Evolutionary conservation across 1,284 basidiomycete species (phyloP), one percentile per base, ranked within the genome.

Genomic region (Cutaneotrichosporon sp.): DNA sequence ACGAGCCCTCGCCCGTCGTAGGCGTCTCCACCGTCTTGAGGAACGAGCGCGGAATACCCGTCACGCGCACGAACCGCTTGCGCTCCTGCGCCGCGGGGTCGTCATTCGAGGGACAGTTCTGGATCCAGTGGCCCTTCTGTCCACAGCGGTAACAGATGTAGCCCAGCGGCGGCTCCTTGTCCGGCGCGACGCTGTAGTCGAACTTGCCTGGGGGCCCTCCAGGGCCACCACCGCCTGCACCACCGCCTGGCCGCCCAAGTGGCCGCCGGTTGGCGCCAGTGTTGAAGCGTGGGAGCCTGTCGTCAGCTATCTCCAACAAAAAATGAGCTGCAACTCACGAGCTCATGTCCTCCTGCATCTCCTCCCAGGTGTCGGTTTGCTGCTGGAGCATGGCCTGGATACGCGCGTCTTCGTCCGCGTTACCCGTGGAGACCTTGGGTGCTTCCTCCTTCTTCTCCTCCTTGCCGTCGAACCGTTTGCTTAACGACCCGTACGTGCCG

Each of bases 131-230:
- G 31, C 94, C 94, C 86, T 97, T 97, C 80, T 97, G 90, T 46
- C 95, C 95, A 80, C 97, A 99, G 43, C 97, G 88, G 79, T 98
- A 98, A 78, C 97, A 99, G n/a, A 99, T 94, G 81, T 99, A 99
- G 59, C 95, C 97, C 5, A 90, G 85, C 20, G 94, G 94, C 11
- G 74, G 75, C 56, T 79, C 77, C 56, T 74, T 75, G 62, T 79
- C 77, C 0, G 95, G 82, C 29, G 81, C 80, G 58, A 78, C 59
- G 45, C 67, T 67, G 51, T 69, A 76, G 55, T 79, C 76, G 64
- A 79, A 69, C 61, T 75, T 70, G 49, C 50, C 25, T 2, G 54
- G 42, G 3, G 57, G 47, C 27, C 70, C 69, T 29, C 69, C 29
- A 9, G 29, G 29, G 29, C 29, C 85, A 66, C 85, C 86, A 69